Conservation (phyloP, 2,329 filamentous ascomycete genomes). For the Teratosphaeria epicoccoides region DNA sequence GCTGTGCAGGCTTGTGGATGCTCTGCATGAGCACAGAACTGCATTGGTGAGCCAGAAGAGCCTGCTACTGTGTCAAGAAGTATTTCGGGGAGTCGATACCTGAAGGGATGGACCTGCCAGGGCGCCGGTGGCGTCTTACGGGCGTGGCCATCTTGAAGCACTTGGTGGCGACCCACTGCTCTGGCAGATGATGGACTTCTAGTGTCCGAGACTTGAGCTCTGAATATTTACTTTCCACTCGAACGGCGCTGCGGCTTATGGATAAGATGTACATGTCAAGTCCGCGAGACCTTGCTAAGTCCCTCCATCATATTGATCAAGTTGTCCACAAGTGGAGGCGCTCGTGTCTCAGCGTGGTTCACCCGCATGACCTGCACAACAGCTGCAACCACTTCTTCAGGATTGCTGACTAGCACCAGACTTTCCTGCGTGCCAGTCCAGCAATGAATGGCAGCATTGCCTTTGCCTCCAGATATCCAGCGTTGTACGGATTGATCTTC, state of each 20-base stretch:
- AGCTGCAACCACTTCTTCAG: slow-evolving; percentile 48
- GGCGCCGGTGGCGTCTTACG: not conserved
- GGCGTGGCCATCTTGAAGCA: not conserved
- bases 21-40: not conserved
- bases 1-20: not conserved
- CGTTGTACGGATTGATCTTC: slow-evolving; percentile 42
- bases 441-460: slow-evolving; percentile 22
- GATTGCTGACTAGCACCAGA: slow-evolving; percentile 39
- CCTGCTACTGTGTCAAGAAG: slow-evolving; percentile 1
- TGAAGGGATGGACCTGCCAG: slow-evolving; percentile 3
- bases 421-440: slow-evolving; percentile 14
- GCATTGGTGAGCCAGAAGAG: not conserved
- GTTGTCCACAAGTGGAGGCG: slow-evolving; percentile 57
- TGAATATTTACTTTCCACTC: not conserved
- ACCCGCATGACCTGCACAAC: slow-evolving; percentile 46
- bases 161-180: not conserved
- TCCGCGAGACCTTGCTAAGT: slow-evolving; percentile 30
- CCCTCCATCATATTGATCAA: slow-evolving; percentile 53
- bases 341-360: slow-evolving; percentile 36
- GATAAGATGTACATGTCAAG: slow-evolving; percentile 7
- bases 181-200: slow-evolving; percentile 4
- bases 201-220: not conserved
- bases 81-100: not conserved
- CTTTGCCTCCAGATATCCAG: slow-evolving; percentile 26
- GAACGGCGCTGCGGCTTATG: not conserved